Conservation (phyloP, 2,329 filamentous ascomycete species). For the Cyclaneusma minus region DNA sequence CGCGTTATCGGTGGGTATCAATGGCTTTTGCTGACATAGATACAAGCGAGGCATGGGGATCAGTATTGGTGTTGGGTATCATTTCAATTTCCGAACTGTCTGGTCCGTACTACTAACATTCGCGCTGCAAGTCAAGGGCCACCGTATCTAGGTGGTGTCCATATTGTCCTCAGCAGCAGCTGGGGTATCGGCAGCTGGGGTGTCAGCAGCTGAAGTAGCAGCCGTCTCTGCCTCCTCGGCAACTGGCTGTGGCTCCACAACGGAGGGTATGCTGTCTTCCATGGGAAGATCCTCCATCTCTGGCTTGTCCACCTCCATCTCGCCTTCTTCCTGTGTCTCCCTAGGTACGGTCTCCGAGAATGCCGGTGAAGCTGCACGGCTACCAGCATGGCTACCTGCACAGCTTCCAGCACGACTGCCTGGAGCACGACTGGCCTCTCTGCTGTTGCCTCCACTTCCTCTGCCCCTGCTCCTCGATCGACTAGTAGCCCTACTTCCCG, state of each 20-base stretch:
- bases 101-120: no score
- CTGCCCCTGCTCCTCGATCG: constrained; percentile 16
- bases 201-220: constrained; percentile 13
- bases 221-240: constrained; percentile 28
- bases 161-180: constrained; percentile 34
- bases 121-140: no score
- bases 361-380: constrained; percentile 22
- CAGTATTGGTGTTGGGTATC: no score
- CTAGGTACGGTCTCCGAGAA: constrained; percentile 10
- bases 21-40: no score
- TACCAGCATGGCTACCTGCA: constrained; percentile 22
- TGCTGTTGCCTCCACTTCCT: constrained; percentile 15
- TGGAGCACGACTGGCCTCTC: constrained; percentile 1
- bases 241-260: constrained; percentile 27
- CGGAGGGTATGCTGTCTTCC: constrained; percentile 6
- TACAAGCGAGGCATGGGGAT: no score
- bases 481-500: constrained; percentile 13
- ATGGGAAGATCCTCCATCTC: constrained; percentile 8
- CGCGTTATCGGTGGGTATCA: no score
- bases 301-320: constrained; percentile 38
- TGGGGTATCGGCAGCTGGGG: constrained; percentile 16
- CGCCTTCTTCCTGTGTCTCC: constrained; percentile 22
- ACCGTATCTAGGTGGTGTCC: constrained; percentile 47
- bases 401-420: constrained; percentile 14
- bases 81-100: no score